Evolutionary conservation across 2,329 filamentous ascomycete genomes (phyloP), one percentile per base, ranked within the genome.

Genomic region (Cercospora sp.): DNA sequence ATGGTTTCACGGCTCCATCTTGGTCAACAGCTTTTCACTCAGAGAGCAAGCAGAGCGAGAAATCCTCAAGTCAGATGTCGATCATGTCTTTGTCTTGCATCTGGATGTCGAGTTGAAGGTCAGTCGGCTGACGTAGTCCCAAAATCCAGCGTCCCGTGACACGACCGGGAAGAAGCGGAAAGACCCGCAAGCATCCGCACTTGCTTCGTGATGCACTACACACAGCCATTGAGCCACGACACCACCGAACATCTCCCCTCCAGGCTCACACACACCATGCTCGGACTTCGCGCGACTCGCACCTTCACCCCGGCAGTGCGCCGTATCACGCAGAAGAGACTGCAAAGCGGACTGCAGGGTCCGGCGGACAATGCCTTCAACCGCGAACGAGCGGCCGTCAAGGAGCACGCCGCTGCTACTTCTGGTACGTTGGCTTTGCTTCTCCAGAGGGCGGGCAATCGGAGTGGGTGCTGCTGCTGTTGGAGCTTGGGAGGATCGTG

Each of bases 341-440:
- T 71, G 18, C 62, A 69, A 59, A 70, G 70, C 60, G 71, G 71
- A 28, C 71, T 91, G 76, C 77, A 80, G 58, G 88, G 90, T 77
- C 80, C 85, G 67, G 85, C 86, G 80, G 91, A 97, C 84, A 98
- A 97, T 84, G 89, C 89, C 78, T 99, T 98, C 87, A 90, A 96
- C 86, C 90, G 91, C 78, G 95, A 99, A 87, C 89, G 95, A 80
- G 86, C 89, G 80, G 91, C 91, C 77, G 91, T 97, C 79, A 94
- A 96, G 87, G 89, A 93, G 76, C 95, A 99, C 82, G 95, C 95
- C 78, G 88, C 86, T 74, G 87, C 87, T 78, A 95, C 92, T 74
- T 91, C 90, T 82, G 90, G 94, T 97, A 80, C 80, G 91, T 87
- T 18, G 45, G 5, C 45, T 26, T 51, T 18, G 20, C 20, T 5